Conservation (phyloP, 1,284 basidiomycete species). For the Apiotrichum akiyoshidainum region DNA sequence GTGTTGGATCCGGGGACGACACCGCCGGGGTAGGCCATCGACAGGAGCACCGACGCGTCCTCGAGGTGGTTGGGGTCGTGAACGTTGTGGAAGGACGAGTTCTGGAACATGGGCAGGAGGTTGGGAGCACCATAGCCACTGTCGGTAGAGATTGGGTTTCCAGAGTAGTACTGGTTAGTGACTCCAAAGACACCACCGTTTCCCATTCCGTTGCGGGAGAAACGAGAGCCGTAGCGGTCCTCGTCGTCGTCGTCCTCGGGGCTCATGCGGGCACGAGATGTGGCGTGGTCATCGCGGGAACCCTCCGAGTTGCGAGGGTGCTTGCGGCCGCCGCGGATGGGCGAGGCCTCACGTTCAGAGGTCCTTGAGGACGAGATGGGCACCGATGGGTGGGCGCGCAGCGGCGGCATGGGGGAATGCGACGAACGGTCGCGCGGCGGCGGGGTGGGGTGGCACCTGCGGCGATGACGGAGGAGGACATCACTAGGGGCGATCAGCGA, state of each 20-base stretch:
- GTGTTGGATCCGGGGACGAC: conserved; percentile 26
- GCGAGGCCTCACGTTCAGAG: conserved; percentile 38
- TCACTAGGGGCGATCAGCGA: conserved; percentile 36
- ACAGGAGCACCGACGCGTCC: conserved; percentile 48
- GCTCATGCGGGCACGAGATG: conserved; percentile 9
- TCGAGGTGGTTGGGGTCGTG: conserved; percentile 47
- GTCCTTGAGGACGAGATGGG: conserved; percentile 45
- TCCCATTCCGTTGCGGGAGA: conserved; percentile 37
- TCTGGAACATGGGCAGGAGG: conserved; percentile 43
- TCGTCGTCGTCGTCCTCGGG: conserved; percentile 32
- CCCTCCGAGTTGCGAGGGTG: conserved; percentile 23
- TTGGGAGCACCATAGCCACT: conserved; percentile 34
- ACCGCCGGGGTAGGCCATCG: conserved; percentile 48
- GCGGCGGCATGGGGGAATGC: conserved; percentile 37
- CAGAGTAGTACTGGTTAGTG: conserved; percentile 25
- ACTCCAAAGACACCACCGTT: conserved; percentile 39
- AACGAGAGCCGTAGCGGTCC: conserved; percentile 31
- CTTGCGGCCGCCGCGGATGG: conserved; percentile 28
- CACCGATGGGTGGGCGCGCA: conserved; percentile 38
- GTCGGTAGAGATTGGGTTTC: conserved; percentile 24
- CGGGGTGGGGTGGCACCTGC: conserved; percentile 50
- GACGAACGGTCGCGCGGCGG: conserved; percentile 41
- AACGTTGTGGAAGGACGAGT: conserved; percentile 29
- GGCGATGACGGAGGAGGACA: conserved; percentile 50
- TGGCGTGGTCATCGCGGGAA: conserved; percentile 10